A percentile compares a stretch with the other conserved stretches of the same genome.
Evolutionary conservation across 768 basidiomycete species (phyloP).

Genomic region (Tricholoma matsutake): DNA sequence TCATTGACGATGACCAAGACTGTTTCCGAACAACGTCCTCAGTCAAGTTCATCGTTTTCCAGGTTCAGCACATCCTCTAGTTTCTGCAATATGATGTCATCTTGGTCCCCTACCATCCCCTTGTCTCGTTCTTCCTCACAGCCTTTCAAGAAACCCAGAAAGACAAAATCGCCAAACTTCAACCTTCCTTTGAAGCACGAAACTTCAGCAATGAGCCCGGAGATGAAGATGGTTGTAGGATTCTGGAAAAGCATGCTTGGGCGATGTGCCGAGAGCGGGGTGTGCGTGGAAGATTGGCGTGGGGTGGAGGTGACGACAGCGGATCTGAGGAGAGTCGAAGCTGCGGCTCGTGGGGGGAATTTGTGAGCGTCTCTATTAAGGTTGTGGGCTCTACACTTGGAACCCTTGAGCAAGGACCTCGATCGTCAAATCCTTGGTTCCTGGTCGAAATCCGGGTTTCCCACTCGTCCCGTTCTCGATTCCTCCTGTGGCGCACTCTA

Average conservation of each 20-base stretch:
- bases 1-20: conserved; percentile 4
- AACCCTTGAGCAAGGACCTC: no score
- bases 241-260: conserved; percentile 51
- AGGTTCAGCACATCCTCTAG: no score
- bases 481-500: no score
- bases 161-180: not conserved
- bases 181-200: not conserved
- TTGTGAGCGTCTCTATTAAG: no score
- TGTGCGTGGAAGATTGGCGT: conserved; percentile 63
- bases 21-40: not conserved
- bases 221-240: conserved; percentile 20
- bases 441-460: no score
- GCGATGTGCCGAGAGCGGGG: conserved; percentile 49
- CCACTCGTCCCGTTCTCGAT: no score
- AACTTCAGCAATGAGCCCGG: conserved; percentile 5
- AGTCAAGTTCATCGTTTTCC: not conserved
- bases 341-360: no score
- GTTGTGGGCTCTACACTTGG: no score
- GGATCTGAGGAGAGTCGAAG: not conserved
- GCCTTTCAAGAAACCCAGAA: no score
- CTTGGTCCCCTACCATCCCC: not conserved
- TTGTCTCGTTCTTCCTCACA: not conserved
- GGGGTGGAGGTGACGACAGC: conserved; percentile 40
- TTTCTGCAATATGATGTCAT: no score
- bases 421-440: no score